Evolutionary conservation across 1,284 basidiomycete species (phyloP).

Genomic region (Austroboletus olivaceoglutinosus): DNA sequence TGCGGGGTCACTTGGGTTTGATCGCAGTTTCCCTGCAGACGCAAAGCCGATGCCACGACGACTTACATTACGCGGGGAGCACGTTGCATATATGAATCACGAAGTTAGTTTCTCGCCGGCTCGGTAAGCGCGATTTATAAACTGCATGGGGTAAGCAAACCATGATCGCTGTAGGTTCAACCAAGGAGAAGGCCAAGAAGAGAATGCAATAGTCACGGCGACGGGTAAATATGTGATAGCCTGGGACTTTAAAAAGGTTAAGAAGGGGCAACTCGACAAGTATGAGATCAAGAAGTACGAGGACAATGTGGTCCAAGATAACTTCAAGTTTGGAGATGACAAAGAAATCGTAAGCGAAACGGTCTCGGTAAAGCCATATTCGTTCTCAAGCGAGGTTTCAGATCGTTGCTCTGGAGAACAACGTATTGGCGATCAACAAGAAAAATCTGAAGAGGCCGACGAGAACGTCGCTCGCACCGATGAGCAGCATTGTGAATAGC

Average conservation of each 20-base stretch:
- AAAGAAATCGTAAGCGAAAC: slow-evolving; percentile 76
- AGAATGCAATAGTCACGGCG: slow-evolving; percentile 96
- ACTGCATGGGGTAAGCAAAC: neutral
- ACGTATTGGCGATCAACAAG: slow-evolving; percentile 94
- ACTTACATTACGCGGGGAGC: slow-evolving; percentile 87
- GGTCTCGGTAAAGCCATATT: slow-evolving; percentile 6
- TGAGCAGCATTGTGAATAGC: slow-evolving; percentile 65
- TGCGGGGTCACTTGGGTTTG: slow-evolving; percentile 86
- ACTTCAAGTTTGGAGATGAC: slow-evolving; percentile 94
- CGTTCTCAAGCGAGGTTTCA: slow-evolving; percentile 28
- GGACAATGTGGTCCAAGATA: slow-evolving; percentile 92
- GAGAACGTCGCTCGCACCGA: slow-evolving; percentile 69
- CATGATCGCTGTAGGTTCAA: slow-evolving; percentile 70
- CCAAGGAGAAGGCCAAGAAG: slow-evolving; percentile 79
- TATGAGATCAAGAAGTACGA: slow-evolving; percentile 98
- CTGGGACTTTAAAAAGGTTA: slow-evolving; percentile 96
- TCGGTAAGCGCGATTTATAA: slow-evolving; percentile 46
- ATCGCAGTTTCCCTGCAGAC: slow-evolving; percentile 92
- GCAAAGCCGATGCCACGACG: slow-evolving; percentile 91
- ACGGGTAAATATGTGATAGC: slow-evolving; percentile 94
- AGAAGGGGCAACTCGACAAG: slow-evolving; percentile 85
- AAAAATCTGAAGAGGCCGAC: slow-evolving; percentile 85
- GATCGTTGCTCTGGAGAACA: slow-evolving; percentile 94
- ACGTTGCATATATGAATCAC: slow-evolving; percentile 93
- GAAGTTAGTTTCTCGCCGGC: slow-evolving; percentile 91